These are phyloP conservation scores for Barnettozyma californica DNA, from an alignment of 805 yeast genomes.

Conservation along the genomic window DNA sequence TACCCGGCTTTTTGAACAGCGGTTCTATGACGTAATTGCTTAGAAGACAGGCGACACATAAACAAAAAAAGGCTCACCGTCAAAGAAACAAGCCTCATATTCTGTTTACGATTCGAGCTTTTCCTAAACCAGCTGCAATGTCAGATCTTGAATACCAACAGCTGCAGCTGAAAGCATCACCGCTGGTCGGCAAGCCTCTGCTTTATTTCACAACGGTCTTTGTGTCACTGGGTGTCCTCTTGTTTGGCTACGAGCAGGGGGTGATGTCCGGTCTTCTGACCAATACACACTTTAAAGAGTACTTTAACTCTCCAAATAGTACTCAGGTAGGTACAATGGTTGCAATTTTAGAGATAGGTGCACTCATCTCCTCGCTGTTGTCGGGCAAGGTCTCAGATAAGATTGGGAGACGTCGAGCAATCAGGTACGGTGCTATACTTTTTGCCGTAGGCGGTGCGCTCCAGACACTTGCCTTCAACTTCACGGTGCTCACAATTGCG, in stretches of 20 bases:
- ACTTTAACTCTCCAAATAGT: constrained; percentile 69
- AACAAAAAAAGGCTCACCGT: neutral
- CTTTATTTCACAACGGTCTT: constrained; percentile 26
- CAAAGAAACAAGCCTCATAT: neutral
- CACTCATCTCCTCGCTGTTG: constrained; percentile 69
- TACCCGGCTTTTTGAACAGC: neutral
- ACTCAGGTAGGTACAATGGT: constrained; percentile 81
- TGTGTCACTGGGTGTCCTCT: constrained; percentile 34
- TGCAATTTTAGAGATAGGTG: constrained; percentile 85
- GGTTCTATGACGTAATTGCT: neutral
- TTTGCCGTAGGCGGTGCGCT: constrained; percentile 75
- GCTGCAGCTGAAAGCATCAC: constrained; percentile 20
- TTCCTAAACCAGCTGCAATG: neutral
- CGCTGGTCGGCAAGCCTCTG: constrained; percentile 25
- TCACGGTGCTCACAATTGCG: constrained; percentile 61
- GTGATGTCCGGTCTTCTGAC: constrained; percentile 86
- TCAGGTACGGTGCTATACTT: constrained; percentile 70
- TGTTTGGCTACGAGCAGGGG: constrained; percentile 84
- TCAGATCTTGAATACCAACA: constrained; percentile 19
- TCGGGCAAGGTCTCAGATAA: constrained; percentile 76
- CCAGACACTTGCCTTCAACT: constrained; percentile 56
- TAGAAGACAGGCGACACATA: neutral
- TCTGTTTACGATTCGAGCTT: neutral
- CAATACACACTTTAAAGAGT: constrained; percentile 60
- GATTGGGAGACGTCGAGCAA: constrained; percentile 75